Base-by-base conservation (phyloP, 208 protist species). In the Leishmania aethiopica region DNA sequence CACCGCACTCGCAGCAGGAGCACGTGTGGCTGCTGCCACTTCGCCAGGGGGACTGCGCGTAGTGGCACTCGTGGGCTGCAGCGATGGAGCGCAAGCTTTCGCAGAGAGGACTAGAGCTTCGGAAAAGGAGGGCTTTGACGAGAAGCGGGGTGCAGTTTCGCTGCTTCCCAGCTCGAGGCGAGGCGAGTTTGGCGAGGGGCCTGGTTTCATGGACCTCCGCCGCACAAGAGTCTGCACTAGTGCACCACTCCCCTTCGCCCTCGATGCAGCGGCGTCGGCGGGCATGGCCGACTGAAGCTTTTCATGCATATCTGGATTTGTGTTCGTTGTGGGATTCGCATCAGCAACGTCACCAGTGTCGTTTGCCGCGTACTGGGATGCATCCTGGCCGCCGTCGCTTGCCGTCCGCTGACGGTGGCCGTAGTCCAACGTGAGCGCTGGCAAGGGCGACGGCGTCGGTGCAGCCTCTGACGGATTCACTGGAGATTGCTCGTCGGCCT, bases 401-500 rank as follows among this genome's bases (percentile, higher is more conserved):
- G 42, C 11, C 22, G 67, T 22, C 75, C 53, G 47, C 75, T 80
- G 59, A 47, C 51, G 69, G 67, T 76, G 19, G 3, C 25, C n/a
- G 42, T 72, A 71, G 60, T 49, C 77, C 47, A 80, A 19, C n/a
- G 60, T 51, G 70, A 78, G 75, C 47, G 49, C 60, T 25, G 73
- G 60, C 37, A 75, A 60, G 17, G 77, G 73, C 51, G 72, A 79
- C 35, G 74, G 64, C 45, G 77, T 69, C 53, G 55, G 45, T 6
- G 73, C 35, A 15, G 62, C 49, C 42, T 79, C 82, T 28, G 60
- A 37, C 32, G 78, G 57, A 49, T 79, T 79, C 19, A 47, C 49
- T 53, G 78, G 71, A 53, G 77, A 79, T 6, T 47, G 76, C 57
- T 42, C 64, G 35, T 86, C 82, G 25, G 78, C 82, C 73, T 86